Evolutionary conservation across 192 early-diverging fungal genomes (phyloP).

Genomic region (Coemansia sp.): DNA sequence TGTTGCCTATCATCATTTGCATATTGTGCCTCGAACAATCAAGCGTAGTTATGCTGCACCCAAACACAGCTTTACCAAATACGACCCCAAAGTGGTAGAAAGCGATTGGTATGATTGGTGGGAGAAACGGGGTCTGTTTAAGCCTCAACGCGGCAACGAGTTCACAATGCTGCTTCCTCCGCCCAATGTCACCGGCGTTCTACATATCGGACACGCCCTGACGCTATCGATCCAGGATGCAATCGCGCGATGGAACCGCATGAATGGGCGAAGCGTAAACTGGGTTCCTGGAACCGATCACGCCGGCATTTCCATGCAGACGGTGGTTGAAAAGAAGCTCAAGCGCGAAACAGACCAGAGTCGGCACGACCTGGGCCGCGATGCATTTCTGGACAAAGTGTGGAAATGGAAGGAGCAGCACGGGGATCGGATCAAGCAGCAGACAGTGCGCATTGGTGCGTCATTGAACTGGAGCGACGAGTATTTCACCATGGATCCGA

Average conservation of each 20-base stretch:
- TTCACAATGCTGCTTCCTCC: conserved; percentile 93
- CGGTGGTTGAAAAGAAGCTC: conserved; percentile 91
- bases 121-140: conserved; percentile 71
- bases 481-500: conserved; percentile 90
- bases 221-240: conserved; percentile 86
- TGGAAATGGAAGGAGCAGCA: conserved; percentile 85
- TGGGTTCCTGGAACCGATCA: conserved; percentile 98
- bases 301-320: conserved; percentile 95
- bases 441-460: conserved; percentile 76
- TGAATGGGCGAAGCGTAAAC: conserved; percentile 84
- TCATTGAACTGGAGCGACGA: conserved; percentile 85
- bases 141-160: conserved; percentile 40
- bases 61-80: conserved; percentile 43
- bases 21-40: too few relatives aligned
- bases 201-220: conserved; percentile 92
- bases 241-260: conserved; percentile 75
- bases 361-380: conserved; percentile 84
- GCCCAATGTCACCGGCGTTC: conserved; percentile 93
- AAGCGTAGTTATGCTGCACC: conserved; percentile 30
- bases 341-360: conserved; percentile 51
- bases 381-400: conserved; percentile 76
- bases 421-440: conserved; percentile 76
- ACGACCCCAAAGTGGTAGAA: conserved; percentile 63
- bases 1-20: too few relatives aligned
- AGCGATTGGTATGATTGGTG: conserved; percentile 96